phyloP scores from a whole-genome alignment of 495 filamentous ascomycete species.

The Aspergillus affinis region DNA sequence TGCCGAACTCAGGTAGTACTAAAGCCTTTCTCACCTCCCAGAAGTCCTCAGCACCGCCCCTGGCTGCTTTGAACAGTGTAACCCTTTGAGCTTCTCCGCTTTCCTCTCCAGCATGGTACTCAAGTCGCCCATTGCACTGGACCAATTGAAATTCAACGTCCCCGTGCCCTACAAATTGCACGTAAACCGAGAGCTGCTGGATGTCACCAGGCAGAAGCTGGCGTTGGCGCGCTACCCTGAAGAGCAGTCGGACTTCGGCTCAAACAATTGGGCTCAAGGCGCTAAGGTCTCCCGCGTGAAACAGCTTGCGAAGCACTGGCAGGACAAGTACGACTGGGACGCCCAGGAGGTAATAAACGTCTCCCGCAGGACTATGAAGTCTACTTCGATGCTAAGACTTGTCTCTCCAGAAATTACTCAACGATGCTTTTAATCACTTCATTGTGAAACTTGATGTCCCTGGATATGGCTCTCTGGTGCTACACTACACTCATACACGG shows the following conservation, averaged over 20 bases:
- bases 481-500: constrained; percentile 28
- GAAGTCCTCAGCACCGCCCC: no score
- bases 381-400: not conserved
- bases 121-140: not conserved
- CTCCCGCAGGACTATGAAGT: not conserved
- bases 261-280: constrained; percentile 41
- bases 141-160: constrained; percentile 13
- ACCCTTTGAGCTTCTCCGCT: no score
- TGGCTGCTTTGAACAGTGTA: no score
- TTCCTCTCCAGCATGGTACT: not conserved
- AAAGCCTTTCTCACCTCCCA: no score
- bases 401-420: not conserved
- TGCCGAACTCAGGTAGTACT: no score
- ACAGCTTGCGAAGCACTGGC: constrained; percentile 50
- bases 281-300: constrained; percentile 53
- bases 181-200: constrained; percentile 19
- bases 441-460: constrained; percentile 15
- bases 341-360: constrained; percentile 4
- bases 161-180: constrained; percentile 20
- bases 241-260: constrained; percentile 21
- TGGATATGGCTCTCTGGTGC: constrained; percentile 14
- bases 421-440: constrained; percentile 12
- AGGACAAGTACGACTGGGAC: constrained; percentile 44
- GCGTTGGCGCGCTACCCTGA: constrained; percentile 20
- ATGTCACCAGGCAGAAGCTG: constrained; percentile 19